Percentiles rank a stretch among this genome's conserved stretches.
Evolutionary conservation across 768 basidiomycete species (phyloP).

Genomic region (Phallus indusiatus): DNA sequence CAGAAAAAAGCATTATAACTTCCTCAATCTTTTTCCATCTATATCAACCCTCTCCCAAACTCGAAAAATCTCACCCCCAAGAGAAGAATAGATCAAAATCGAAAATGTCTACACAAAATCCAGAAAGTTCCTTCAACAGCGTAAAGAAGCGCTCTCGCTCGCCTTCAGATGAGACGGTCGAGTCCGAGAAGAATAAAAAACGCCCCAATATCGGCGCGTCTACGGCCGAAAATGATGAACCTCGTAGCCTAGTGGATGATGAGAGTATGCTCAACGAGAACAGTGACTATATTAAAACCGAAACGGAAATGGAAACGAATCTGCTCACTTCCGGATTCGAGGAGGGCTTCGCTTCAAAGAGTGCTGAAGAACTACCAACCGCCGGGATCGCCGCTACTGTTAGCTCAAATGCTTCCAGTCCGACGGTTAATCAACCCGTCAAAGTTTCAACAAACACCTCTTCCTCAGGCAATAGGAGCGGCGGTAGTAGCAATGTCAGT

Average conservation of each 20-base stretch:
- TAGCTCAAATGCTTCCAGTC: constrained; percentile 13
- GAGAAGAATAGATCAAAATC: constrained; percentile 16
- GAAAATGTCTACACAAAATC: constrained; percentile 29
- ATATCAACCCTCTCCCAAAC: constrained; percentile 22
- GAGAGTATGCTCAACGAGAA: constrained; percentile 48
- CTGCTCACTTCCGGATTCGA: constrained; percentile 24
- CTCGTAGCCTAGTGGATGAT: constrained; percentile 37
- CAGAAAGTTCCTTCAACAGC: constrained; percentile 80
- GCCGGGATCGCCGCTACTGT: constrained; percentile 21
- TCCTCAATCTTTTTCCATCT: constrained; percentile 14
- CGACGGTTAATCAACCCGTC: constrained; percentile 1
- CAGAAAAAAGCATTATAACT: constrained; percentile 11
- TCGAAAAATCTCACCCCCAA: constrained; percentile 30
- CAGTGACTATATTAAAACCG: constrained; percentile 28
- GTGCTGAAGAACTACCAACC: constrained; percentile 20
- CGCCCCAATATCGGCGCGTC: constrained; percentile 75
- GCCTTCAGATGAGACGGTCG: constrained; percentile 59
- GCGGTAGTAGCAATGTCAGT: constrained; percentile 39
- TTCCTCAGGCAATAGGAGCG: constrained; percentile 24
- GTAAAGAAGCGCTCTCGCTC: constrained; percentile 84
- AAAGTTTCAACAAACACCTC: constrained; percentile 1
- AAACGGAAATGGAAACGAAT: constrained; percentile 48
- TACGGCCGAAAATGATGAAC: constrained; percentile 44
- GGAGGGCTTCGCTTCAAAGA: background rate
- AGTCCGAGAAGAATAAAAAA: constrained; percentile 72